phyloP scores from a whole-genome alignment of 768 basidiomycete genomes.

The Saitozyma podzolica region DNA sequence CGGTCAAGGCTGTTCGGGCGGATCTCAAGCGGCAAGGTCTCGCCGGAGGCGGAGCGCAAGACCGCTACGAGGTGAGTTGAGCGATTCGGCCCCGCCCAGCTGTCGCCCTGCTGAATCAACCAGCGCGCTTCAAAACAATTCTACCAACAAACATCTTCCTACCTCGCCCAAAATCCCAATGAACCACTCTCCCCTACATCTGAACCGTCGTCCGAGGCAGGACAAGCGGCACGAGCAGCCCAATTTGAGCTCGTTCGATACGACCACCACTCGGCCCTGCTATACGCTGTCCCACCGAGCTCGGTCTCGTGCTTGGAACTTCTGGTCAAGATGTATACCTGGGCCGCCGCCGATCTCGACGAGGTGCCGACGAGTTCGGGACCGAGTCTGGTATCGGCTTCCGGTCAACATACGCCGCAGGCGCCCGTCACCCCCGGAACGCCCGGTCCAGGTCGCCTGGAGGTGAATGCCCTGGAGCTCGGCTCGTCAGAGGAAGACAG shows the following conservation, averaged over 20 bases:
- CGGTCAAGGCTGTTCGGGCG: constrained; percentile 23
- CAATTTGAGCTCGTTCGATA: constrained; percentile 41
- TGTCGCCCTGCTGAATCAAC: constrained; percentile 1
- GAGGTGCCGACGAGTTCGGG: constrained; percentile 7
- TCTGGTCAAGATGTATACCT: constrained; percentile 39
- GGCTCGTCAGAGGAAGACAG: too few relatives aligned
- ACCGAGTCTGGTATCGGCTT: too few relatives aligned
- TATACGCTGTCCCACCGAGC: constrained; percentile 44
- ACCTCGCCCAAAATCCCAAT: constrained; percentile 25
- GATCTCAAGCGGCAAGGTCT: constrained; percentile 43
- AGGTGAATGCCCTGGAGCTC: too few relatives aligned
- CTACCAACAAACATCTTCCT: constrained; percentile 43
- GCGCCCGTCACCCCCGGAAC: too few relatives aligned
- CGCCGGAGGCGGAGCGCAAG: constrained; percentile 37
- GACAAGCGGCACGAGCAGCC: constrained; percentile 37
- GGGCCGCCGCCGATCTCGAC: constrained; percentile 34
- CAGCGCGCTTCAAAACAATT: constrained; percentile 38
- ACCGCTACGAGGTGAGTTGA: constrained; percentile 38
- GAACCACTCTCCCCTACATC: constrained; percentile 1
- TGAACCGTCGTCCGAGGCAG: constrained; percentile 20
- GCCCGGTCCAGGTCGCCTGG: too few relatives aligned
- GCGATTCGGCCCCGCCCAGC: neutral
- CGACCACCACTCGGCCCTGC: constrained; percentile 40
- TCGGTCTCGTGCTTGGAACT: constrained; percentile 40
- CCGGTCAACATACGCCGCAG: too few relatives aligned